A percentile compares a stretch with the other conserved stretches of the same genome.
Evolutionary conservation across 2,329 filamentous ascomycete species (phyloP).

Genomic region (Fusarium agapanthi): DNA sequence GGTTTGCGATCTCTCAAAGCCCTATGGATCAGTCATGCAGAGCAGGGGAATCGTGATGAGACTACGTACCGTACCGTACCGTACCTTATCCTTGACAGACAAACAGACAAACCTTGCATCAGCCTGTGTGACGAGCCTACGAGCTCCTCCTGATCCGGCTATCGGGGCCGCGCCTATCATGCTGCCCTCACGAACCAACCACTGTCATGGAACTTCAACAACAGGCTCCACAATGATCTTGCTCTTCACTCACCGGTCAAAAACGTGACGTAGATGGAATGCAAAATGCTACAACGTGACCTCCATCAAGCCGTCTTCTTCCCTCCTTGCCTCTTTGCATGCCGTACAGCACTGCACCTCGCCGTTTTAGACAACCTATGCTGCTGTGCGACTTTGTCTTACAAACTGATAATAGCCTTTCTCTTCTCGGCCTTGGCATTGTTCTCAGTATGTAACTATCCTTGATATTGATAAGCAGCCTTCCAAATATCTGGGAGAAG

Average conservation of each 20-base stretch:
- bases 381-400: conserved; percentile 4
- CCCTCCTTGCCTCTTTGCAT: conserved; percentile 13
- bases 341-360: conserved; percentile 20
- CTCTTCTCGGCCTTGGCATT: not conserved
- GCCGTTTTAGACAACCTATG: conserved; percentile 25
- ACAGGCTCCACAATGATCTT: conserved; percentile 18
- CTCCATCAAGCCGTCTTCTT: not conserved
- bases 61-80: not conserved
- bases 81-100: conserved; percentile 1
- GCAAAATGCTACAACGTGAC: conserved; percentile 30
- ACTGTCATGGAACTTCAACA: conserved; percentile 25
- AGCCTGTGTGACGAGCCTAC: conserved; percentile 5
- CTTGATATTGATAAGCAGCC: not conserved
- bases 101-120: conserved; percentile 5
- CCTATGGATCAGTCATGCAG: conserved; percentile 33
- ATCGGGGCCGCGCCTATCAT: conserved; percentile 32
- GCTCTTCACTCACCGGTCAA: conserved; percentile 38
- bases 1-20: conserved; percentile 14
- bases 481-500: not conserved
- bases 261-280: conserved; percentile 34
- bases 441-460: not conserved
- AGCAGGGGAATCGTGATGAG: conserved; percentile 33
- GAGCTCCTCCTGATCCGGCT: conserved; percentile 21
- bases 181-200: conserved; percentile 11
- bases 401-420: not conserved